Evolutionary conservation across 257 asterid species (phyloP).

Genomic region (Solanum tacnaense): DNA sequence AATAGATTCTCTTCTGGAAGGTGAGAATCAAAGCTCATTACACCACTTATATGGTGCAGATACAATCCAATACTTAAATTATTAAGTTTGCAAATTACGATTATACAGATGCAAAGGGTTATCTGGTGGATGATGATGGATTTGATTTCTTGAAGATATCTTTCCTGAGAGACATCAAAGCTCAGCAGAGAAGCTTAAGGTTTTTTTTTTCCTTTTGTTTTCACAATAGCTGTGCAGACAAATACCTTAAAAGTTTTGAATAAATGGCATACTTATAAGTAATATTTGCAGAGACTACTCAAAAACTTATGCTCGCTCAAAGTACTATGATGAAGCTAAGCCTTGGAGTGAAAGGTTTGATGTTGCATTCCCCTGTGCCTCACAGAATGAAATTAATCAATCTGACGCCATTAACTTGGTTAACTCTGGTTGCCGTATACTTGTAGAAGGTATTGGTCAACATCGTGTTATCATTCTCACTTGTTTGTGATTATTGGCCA

Average conservation of each 20-base stretch:
- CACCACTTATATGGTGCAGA: background rate
- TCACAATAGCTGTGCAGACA: background rate
- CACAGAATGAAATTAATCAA: constrained; percentile 88
- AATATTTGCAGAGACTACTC: constrained; percentile 78
- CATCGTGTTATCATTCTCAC: background rate
- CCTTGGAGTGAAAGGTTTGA: constrained; percentile 98
- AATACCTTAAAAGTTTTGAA: background rate
- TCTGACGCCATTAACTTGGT: constrained; percentile 86
- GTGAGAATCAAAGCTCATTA: background rate
- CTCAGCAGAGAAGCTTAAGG: constrained; percentile 95
- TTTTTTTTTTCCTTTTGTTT: constrained; percentile 4
- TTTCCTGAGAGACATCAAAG: constrained; percentile 71
- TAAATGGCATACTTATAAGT: constrained; percentile 15
- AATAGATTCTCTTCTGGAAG: background rate
- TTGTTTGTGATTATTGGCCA: background rate
- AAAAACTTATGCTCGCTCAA: constrained; percentile 91
- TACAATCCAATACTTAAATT: background rate
- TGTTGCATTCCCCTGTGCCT: constrained; percentile 93
- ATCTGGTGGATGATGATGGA: constrained; percentile 95
- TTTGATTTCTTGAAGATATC: constrained; percentile 90
- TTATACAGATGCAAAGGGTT: constrained; percentile 82
- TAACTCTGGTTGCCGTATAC: constrained; percentile 76
- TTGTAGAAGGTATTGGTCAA: constrained; percentile 68
- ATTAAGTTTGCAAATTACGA: constrained; percentile 5
- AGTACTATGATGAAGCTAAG: constrained; percentile 83